Conservation (phyloP, 2,329 filamentous ascomycete species). For the Trichophyton mentagrophytes region DNA sequence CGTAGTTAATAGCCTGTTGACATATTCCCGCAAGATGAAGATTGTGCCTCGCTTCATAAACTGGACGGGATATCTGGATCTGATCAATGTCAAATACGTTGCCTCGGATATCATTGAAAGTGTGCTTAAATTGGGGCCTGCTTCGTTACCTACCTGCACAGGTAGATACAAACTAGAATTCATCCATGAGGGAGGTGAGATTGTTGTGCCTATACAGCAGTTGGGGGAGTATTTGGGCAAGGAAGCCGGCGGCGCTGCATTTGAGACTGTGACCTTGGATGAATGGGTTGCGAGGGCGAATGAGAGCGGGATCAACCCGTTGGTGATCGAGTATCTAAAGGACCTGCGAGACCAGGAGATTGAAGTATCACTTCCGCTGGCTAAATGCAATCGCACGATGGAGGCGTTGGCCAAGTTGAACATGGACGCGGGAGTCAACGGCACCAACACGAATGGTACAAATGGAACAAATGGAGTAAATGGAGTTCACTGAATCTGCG, state of each 20-base stretch:
- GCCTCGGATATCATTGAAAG: slow-evolving; percentile 4
- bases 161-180: not conserved
- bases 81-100: slow-evolving; percentile 9
- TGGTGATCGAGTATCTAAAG: slow-evolving; percentile 5
- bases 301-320: slow-evolving; percentile 3
- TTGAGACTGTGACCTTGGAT: slow-evolving; percentile 1
- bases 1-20: slow-evolving; percentile 10
- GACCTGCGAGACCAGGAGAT: not conserved
- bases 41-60: slow-evolving; percentile 5
- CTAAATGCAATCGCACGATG: not conserved
- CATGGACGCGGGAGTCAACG: not conserved
- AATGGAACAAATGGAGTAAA: not conserved
- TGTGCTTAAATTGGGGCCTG: not conserved
- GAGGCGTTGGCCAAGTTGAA: not conserved
- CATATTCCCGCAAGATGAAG: slow-evolving; percentile 8
- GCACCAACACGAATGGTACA: not conserved
- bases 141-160: not conserved
- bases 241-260: slow-evolving; percentile 4
- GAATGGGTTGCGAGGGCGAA: slow-evolving; percentile 6
- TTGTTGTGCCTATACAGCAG: slow-evolving; percentile 7
- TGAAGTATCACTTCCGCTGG: not conserved
- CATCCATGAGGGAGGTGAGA: slow-evolving; percentile 7
- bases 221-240: slow-evolving; percentile 5
- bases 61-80: slow-evolving; percentile 9
- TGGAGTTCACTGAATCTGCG: not conserved